A percentile compares a stretch with the other conserved stretches of the same genome.
Conservation (phyloP, 345 rosid genomes). For the Adansonia digitata region DNA sequence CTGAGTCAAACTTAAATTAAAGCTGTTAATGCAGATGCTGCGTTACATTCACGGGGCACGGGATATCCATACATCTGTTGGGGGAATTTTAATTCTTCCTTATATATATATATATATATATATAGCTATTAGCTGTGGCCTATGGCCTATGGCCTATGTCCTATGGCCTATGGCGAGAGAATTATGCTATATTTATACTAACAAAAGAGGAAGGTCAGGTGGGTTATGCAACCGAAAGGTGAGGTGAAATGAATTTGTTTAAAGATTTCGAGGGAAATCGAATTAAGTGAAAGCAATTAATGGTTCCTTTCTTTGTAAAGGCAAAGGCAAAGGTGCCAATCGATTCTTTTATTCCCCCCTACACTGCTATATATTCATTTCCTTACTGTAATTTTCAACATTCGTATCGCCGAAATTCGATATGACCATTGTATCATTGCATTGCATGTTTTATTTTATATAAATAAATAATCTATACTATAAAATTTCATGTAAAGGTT, state of each 20-base stretch:
- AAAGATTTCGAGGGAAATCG: background rate
- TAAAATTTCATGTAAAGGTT: slow-evolving; percentile 23
- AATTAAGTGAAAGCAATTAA: slow-evolving; percentile 3
- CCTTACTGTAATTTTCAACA: slow-evolving; percentile 32
- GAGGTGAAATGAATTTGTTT: slow-evolving; percentile 4
- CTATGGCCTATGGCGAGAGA: too few relatives aligned
- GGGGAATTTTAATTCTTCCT: slow-evolving; percentile 5
- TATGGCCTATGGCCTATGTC: too few relatives aligned
- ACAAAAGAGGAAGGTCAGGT: background rate
- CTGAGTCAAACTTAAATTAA: background rate
- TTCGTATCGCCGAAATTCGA: slow-evolving; percentile 49
- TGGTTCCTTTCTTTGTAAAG: slow-evolving; percentile 5
- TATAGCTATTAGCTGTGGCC: background rate
- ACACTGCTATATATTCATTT: background rate
- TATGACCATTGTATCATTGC: slow-evolving; percentile 27
- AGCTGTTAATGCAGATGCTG: slow-evolving; percentile 17
- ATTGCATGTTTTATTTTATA: background rate
- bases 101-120: too few relatives aligned
- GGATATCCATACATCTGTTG: slow-evolving; percentile 21
- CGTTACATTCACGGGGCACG: slow-evolving; percentile 33
- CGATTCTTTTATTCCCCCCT: slow-evolving; percentile 29
- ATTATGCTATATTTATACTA: background rate
- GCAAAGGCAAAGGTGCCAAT: slow-evolving; percentile 4
- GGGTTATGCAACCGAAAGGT: background rate
- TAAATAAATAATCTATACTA: background rate